These are phyloP conservation scores for Rhizopogon parksii DNA, from an alignment of 1,284 basidiomycete genomes.

Conservation along the genomic window DNA sequence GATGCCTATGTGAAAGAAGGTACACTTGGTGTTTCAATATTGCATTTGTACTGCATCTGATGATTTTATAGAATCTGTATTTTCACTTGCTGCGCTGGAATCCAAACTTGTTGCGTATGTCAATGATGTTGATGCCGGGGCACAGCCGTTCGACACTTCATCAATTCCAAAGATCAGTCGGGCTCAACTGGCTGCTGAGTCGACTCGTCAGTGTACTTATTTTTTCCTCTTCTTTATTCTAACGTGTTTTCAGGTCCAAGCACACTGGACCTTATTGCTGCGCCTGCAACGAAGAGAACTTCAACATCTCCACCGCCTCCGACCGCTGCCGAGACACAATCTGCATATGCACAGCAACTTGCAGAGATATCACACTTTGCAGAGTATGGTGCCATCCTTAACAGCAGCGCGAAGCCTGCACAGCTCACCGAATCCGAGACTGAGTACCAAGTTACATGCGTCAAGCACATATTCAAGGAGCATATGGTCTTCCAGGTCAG, in stretches of 20 bases:
- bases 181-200: slow-evolving; percentile 81
- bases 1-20: slow-evolving; percentile 90
- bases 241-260: slow-evolving; percentile 55
- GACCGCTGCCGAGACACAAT: slow-evolving; percentile 77
- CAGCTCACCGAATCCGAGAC: slow-evolving; percentile 96
- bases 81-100: slow-evolving; percentile 83
- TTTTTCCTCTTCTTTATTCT: slow-evolving; percentile 7
- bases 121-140: slow-evolving; percentile 65
- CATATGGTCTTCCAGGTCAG: slow-evolving; percentile 93
- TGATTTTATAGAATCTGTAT: slow-evolving; percentile 70
- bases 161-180: slow-evolving; percentile 88
- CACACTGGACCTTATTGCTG: slow-evolving; percentile 74
- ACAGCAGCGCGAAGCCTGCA: slow-evolving; percentile 75
- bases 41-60: neutral
- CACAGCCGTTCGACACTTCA: slow-evolving; percentile 72
- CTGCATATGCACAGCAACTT: slow-evolving; percentile 82
- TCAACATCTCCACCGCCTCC: slow-evolving; percentile 61
- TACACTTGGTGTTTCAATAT: slow-evolving; percentile 22
- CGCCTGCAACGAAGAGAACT: slow-evolving; percentile 56
- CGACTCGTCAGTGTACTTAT: slow-evolving; percentile 56
- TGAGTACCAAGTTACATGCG: slow-evolving; percentile 94
- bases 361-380: slow-evolving; percentile 82
- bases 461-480: slow-evolving; percentile 96
- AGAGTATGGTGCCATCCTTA: slow-evolving; percentile 81
- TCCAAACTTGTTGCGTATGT: slow-evolving; percentile 85